phyloP scores from a whole-genome alignment of 2,329 filamentous ascomycete genomes.

The Ceratocystiopsis minuta region DNA sequence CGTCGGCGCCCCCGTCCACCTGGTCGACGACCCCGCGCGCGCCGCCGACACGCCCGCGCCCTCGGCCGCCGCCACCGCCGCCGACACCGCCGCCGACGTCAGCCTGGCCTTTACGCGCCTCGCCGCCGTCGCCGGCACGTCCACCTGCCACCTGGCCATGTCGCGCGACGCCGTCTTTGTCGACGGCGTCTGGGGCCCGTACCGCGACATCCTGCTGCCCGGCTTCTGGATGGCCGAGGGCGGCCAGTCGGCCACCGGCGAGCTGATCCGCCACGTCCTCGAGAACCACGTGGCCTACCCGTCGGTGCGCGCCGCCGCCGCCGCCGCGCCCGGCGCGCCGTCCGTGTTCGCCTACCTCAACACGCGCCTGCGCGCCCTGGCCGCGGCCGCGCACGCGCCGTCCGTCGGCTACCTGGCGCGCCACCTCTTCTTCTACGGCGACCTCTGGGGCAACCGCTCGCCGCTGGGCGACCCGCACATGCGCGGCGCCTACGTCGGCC shows the following conservation, averaged over 20 bases:
- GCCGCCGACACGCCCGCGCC: too few species aligned
- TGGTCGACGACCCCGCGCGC: conserved; percentile 39
- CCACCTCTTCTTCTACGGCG: conserved; percentile 97
- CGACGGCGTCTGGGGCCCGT: conserved; percentile 90
- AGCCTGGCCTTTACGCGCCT: conserved; percentile 82
- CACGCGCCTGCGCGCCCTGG: conserved; percentile 62
- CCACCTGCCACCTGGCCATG: conserved; percentile 94
- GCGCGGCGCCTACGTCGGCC: conserved; percentile 74
- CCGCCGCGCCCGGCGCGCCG: conserved; percentile 61
- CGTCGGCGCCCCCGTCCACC: conserved; percentile 85
- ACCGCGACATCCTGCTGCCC: conserved; percentile 81
- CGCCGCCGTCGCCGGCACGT: conserved; percentile 88
- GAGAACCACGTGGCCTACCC: conserved; percentile 87
- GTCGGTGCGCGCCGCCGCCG: conserved; percentile 52
- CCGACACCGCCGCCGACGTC: conserved; percentile 82
- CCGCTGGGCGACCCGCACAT: conserved; percentile 86
- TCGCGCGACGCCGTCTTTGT: conserved; percentile 87
- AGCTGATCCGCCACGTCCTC: conserved; percentile 82
- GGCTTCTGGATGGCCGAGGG: conserved; percentile 95
- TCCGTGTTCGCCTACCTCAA: conserved; percentile 96
- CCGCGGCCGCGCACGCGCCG: conserved; percentile 49
- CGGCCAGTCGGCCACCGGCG: conserved; percentile 88
- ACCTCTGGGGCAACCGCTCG: conserved; percentile 90
- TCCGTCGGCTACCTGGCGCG: conserved; percentile 71
- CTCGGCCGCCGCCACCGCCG: conserved; percentile 40